Evolutionary conservation across 1,284 basidiomycete genomes (phyloP).

Genomic region (Paramarasmius palmivorus): DNA sequence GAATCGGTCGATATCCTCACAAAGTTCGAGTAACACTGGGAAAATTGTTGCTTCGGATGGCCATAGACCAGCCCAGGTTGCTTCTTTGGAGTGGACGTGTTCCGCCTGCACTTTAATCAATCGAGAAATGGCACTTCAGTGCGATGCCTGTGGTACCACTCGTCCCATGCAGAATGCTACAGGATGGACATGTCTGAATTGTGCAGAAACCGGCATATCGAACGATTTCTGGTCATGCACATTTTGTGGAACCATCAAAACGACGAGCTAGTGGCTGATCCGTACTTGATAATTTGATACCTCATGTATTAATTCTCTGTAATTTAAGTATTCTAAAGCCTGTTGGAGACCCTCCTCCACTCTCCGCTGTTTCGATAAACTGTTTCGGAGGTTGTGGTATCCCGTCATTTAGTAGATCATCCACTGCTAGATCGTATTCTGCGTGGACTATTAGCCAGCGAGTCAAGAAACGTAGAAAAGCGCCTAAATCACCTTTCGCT

Average conservation of each 20-base stretch:
- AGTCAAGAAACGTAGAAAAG: too few relatives aligned
- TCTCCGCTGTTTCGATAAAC: too few relatives aligned
- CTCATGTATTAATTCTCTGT: too few relatives aligned
- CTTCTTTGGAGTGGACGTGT: slow-evolving; percentile 60
- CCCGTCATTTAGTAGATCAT: too few relatives aligned
- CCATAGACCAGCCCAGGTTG: slow-evolving; percentile 4
- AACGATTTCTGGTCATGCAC: slow-evolving; percentile 75
- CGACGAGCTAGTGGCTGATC: slow-evolving; percentile 31
- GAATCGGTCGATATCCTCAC: neutral
- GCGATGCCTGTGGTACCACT: slow-evolving; percentile 60
- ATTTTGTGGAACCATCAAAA: slow-evolving; percentile 70
- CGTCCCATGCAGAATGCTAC: slow-evolving; percentile 42
- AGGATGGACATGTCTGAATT: slow-evolving; percentile 72
- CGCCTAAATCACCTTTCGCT: slow-evolving; percentile 31
- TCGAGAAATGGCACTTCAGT: slow-evolving; percentile 44
- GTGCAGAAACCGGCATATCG: slow-evolving; percentile 61
- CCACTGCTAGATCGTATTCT: too few relatives aligned
- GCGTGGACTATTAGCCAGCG: too few relatives aligned
- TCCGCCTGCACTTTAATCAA: slow-evolving; percentile 75
- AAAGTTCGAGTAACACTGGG: neutral
- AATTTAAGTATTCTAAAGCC: too few relatives aligned
- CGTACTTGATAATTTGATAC: too few relatives aligned
- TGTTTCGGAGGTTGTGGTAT: too few relatives aligned
- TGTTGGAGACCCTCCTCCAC: too few relatives aligned
- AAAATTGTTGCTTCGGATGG: neutral